phyloP scores from a whole-genome alignment of 768 basidiomycete genomes.

The Rhodosporidiobolus sp. region DNA sequence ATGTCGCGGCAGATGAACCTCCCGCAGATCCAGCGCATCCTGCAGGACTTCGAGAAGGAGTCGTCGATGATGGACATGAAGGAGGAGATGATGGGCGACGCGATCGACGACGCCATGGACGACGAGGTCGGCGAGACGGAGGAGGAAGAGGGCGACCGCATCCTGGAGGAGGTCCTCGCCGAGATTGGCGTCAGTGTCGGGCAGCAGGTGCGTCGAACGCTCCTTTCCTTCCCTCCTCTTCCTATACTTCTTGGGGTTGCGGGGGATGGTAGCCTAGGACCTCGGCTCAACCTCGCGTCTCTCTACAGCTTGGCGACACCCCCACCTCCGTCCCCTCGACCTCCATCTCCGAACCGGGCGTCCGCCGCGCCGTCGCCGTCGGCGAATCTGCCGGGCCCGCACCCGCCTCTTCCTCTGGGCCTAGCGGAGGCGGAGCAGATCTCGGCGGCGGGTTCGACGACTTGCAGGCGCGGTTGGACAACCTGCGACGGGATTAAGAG shows the following conservation, averaged over 20 bases:
- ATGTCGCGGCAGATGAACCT: constrained; percentile 97
- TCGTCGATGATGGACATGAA: constrained; percentile 99
- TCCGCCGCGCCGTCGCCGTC: constrained; percentile 76
- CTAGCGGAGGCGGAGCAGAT: constrained; percentile 50
- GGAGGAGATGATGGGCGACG: constrained; percentile 99
- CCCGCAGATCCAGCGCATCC: constrained; percentile 88
- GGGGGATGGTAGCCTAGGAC: not conserved
- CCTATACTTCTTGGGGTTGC: not conserved
- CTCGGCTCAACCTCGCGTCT: not conserved
- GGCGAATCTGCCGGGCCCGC: constrained; percentile 58
- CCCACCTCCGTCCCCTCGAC: constrained; percentile 40
- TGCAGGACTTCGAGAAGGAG: constrained; percentile 97
- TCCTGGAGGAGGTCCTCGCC: constrained; percentile 90
- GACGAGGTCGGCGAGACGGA: constrained; percentile 78
- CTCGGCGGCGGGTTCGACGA: constrained; percentile 77
- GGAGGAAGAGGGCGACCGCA: constrained; percentile 94
- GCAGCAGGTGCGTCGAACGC: constrained; percentile 58
- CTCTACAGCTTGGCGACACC: constrained; percentile 41
- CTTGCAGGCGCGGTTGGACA: constrained; percentile 87
- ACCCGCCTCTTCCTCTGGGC: constrained; percentile 49
- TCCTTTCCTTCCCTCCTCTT: too few relatives aligned
- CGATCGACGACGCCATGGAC: constrained; percentile 89
- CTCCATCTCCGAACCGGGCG: constrained; percentile 53
- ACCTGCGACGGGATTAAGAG: constrained; percentile 57
- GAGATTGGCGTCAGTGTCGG: constrained; percentile 91